Evolutionary conservation across 176 grass and related monocot species (phyloP).

Genomic region (Musa troglodytarum): DNA sequence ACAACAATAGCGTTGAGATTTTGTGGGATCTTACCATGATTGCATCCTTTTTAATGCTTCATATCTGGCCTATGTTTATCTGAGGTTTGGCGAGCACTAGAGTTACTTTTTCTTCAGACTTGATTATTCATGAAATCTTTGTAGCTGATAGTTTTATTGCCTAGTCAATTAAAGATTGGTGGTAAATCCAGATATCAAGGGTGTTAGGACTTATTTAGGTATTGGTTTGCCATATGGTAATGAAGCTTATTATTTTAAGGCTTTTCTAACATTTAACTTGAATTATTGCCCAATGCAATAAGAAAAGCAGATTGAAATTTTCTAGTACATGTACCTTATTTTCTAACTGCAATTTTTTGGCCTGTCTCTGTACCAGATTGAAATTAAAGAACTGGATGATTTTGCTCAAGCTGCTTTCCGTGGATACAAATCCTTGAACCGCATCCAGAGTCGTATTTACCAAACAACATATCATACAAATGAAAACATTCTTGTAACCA

Average conservation of each 20-base stretch:
- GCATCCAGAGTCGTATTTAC: constrained; percentile 92
- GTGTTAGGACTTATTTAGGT: not conserved
- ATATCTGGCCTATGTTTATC: too few species aligned
- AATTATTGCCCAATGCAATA: not conserved
- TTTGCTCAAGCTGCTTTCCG: constrained; percentile 86
- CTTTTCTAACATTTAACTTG: too few species aligned
- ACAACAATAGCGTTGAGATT: too few species aligned
- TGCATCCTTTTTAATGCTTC: too few species aligned
- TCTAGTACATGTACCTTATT: not conserved
- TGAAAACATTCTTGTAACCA: constrained; percentile 85
- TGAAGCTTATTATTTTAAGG: not conserved
- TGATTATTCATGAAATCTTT: too few species aligned
- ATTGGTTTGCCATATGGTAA: not conserved
- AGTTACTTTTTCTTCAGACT: too few species aligned
- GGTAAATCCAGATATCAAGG: not conserved
- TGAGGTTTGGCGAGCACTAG: too few species aligned
- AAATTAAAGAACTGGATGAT: constrained; percentile 87
- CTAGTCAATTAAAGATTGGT: not conserved
- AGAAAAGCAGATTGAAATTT: not conserved
- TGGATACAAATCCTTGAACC: constrained; percentile 87
- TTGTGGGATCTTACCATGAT: too few species aligned
- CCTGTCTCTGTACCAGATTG: constrained; percentile 47
- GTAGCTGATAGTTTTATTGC: not conserved
- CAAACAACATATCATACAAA: constrained; percentile 82
- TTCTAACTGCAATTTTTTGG: constrained; percentile 14